phyloP scores from a whole-genome alignment of 2,329 filamentous ascomycete genomes.

The Fusarium circinatum region DNA sequence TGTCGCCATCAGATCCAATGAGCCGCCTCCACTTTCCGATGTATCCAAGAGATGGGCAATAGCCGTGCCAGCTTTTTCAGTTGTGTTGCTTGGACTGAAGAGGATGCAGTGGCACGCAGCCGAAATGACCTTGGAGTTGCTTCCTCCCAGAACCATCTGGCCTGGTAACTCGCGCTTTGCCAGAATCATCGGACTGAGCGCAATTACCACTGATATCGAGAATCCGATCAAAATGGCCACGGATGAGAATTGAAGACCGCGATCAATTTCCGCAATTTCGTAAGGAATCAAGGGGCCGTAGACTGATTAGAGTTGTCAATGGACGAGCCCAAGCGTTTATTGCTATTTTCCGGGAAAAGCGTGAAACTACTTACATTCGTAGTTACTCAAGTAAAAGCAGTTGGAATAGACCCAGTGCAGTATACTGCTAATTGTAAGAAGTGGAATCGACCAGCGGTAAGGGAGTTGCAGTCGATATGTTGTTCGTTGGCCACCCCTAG shows the following conservation, averaged over 20 bases:
- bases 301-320: neutral
- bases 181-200: neutral
- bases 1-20: neutral
- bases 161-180: neutral
- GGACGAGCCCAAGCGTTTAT: too few species aligned
- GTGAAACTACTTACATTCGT: neutral
- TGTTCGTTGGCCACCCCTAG: neutral
- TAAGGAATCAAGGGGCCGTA: neutral
- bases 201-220: neutral
- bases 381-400: neutral
- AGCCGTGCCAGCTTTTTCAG: rapidly evolving
- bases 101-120: neutral
- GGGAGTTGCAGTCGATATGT: neutral
- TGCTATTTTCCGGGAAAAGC: rapidly evolving
- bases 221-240: neutral
- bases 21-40: rapidly evolving
- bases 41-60: neutral
- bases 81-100: rapidly evolving
- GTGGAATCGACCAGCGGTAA: neutral
- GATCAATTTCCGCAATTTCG: neutral
- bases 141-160: neutral
- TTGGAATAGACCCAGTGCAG: neutral
- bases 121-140: neutral
- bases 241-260: neutral
- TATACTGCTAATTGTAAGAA: neutral